phyloP scores from a whole-genome alignment of 306 rosid species.

The Glycyrrhiza uralensis region DNA sequence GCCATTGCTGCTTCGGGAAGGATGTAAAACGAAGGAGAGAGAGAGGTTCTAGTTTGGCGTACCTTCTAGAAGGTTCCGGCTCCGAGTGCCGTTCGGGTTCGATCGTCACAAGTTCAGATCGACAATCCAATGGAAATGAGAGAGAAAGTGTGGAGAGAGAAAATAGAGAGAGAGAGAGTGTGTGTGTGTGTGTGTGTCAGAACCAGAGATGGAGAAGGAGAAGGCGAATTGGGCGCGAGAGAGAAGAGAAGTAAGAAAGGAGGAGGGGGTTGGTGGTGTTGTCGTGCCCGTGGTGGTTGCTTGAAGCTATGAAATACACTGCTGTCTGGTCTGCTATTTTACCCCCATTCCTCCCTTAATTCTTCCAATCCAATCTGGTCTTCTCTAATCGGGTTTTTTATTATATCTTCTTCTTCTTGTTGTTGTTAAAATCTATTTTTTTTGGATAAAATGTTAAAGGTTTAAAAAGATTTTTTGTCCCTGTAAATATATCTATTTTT shows the following conservation, averaged over 20 bases:
- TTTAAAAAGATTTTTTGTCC: too few species aligned
- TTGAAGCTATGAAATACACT: not conserved
- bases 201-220: constrained; percentile 7
- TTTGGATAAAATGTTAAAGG: too few species aligned
- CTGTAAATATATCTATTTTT: too few species aligned
- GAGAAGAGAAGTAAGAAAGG: constrained; percentile 18
- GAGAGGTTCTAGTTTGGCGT: not conserved
- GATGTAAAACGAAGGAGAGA: not conserved
- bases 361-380: not conserved
- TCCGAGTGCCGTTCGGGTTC: constrained; percentile 13
- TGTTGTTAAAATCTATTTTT: too few species aligned
- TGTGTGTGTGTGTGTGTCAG: too few species aligned
- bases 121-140: constrained; percentile 19
- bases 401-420: too few species aligned
- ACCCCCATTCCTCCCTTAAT: constrained; percentile 24
- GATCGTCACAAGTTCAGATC: constrained; percentile 19
- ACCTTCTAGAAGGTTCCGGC: constrained; percentile 27
- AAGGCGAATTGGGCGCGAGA: constrained; percentile 55
- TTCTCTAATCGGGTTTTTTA: not conserved
- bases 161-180: too few species aligned
- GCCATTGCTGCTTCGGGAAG: constrained; percentile 2
- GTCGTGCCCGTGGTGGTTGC: not conserved
- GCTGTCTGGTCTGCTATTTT: constrained; percentile 13
- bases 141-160: constrained; percentile 17
- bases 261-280: not conserved